These are phyloP conservation scores for Liriodendron chinense DNA, from an alignment of 164 flowering plant species.

Conservation along the genomic window DNA sequence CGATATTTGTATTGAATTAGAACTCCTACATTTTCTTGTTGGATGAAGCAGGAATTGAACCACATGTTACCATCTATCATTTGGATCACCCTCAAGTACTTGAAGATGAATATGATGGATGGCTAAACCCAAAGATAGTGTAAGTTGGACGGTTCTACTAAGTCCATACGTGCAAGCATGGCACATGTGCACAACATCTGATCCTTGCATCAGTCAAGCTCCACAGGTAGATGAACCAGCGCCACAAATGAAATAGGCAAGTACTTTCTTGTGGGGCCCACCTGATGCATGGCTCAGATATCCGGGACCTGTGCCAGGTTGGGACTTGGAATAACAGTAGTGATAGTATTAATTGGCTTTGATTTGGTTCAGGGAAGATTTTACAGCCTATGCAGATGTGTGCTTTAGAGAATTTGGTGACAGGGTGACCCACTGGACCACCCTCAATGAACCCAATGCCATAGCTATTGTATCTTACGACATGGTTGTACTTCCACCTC, in stretches of 20 bases:
- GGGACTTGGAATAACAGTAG: too few species aligned
- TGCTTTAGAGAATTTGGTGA: slow-evolving; percentile 54
- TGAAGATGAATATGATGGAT: slow-evolving; percentile 16
- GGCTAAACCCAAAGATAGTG: slow-evolving; percentile 11
- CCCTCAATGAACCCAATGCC: slow-evolving; percentile 46
- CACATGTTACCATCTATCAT: slow-evolving; percentile 12
- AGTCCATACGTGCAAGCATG: too few species aligned
- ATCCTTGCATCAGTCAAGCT: not conserved
- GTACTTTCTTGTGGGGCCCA: too few species aligned
- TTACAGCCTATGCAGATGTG: slow-evolving; percentile 47
- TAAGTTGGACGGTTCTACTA: not conserved
- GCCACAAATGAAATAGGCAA: too few species aligned
- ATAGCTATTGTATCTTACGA: slow-evolving; percentile 33
- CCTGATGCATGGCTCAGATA: too few species aligned
- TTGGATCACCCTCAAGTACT: slow-evolving; percentile 14
- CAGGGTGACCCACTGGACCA: slow-evolving; percentile 50
- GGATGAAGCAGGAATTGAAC: slow-evolving; percentile 8
- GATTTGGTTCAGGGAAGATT: slow-evolving; percentile 47
- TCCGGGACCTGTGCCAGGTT: too few species aligned
- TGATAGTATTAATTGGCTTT: slow-evolving; percentile 13
- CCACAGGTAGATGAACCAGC: too few species aligned
- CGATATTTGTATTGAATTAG: too few species aligned
- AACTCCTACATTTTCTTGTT: too few species aligned
- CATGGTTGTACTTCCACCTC: slow-evolving; percentile 32
- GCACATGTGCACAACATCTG: not conserved